phyloP scores from a whole-genome alignment of 2,329 filamentous ascomycete genomes.

The Coniochaeta prunicola region DNA sequence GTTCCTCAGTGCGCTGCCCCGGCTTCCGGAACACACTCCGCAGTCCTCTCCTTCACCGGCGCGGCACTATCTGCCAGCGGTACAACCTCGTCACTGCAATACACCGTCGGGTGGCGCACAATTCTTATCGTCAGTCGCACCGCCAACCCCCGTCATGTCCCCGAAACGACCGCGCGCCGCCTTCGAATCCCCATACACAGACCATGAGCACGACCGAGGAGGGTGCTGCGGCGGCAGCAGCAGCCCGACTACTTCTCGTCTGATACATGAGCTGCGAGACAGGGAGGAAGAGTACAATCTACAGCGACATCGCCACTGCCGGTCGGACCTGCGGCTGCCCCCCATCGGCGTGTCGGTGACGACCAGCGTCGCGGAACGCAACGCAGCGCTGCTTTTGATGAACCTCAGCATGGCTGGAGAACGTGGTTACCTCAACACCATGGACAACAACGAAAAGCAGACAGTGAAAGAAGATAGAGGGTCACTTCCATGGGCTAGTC shows the following conservation, averaged over 20 bases:
- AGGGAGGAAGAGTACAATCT: slow-evolving; percentile 5
- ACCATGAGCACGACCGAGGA: slow-evolving; percentile 14
- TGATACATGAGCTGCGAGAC: not conserved
- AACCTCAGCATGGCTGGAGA: slow-evolving; percentile 35
- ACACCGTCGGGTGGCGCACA: slow-evolving; percentile 2
- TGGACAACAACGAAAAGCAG: slow-evolving; percentile 5
- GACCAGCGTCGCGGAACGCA: slow-evolving; percentile 25
- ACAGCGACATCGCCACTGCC: not conserved
- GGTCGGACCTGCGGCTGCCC: not conserved
- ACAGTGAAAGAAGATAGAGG: slow-evolving; percentile 1
- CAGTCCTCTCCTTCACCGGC: slow-evolving; percentile 18
- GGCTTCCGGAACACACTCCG: slow-evolving; percentile 15
- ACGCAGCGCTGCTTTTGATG: slow-evolving; percentile 40
- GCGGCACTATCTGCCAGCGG: slow-evolving; percentile 4
- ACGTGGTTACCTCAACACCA: slow-evolving; percentile 4
- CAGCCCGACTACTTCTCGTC: slow-evolving; percentile 10
- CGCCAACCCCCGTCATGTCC: not conserved
- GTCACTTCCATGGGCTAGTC: not conserved
- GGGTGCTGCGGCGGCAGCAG: slow-evolving; percentile 10
- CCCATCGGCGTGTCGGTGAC: slow-evolving; percentile 1
- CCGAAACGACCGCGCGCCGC: not conserved
- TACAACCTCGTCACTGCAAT: slow-evolving; percentile 5
- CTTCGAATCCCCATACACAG: not conserved
- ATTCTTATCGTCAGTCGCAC: not conserved
- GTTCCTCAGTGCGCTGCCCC: slow-evolving; percentile 32